Evolutionary conservation across 768 basidiomycete genomes (phyloP).

Genomic region (Coprinellus aureogranulatus): DNA sequence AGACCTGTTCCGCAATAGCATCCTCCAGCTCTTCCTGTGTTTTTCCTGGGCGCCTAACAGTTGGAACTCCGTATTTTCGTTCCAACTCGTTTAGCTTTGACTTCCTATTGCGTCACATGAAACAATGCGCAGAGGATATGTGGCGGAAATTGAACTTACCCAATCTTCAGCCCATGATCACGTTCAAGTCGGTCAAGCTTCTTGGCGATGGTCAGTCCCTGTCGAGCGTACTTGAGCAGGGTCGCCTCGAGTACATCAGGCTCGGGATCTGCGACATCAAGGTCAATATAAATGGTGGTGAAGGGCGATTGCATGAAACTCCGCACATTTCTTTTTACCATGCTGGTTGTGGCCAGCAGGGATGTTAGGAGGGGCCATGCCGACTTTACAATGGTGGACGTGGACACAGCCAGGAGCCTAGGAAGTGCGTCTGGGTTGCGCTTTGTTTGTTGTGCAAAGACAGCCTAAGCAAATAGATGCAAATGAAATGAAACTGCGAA

Average conservation of each 20-base stretch:
- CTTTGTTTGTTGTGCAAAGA: no score
- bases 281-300: not conserved
- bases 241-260: not conserved
- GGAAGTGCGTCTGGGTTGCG: not conserved
- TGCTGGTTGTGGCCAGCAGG: not conserved
- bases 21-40: not conserved
- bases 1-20: not conserved
- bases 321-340: not conserved
- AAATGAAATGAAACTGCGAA: no score
- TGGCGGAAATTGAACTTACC: not conserved
- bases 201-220: not conserved
- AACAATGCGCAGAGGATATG: not conserved
- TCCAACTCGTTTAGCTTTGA: not conserved
- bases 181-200: not conserved
- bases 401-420: not conserved
- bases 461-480: no score
- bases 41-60: not conserved
- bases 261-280: not conserved
- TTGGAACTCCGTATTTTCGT: not conserved
- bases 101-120: not conserved
- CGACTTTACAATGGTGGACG: not conserved
- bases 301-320: not conserved
- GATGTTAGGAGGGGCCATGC: no score
- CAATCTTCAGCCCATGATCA: not conserved
- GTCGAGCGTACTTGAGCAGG: not conserved